Evolutionary conservation across 2,329 filamentous ascomycete species (phyloP).

Genomic region (Aspergillus intermedius): DNA sequence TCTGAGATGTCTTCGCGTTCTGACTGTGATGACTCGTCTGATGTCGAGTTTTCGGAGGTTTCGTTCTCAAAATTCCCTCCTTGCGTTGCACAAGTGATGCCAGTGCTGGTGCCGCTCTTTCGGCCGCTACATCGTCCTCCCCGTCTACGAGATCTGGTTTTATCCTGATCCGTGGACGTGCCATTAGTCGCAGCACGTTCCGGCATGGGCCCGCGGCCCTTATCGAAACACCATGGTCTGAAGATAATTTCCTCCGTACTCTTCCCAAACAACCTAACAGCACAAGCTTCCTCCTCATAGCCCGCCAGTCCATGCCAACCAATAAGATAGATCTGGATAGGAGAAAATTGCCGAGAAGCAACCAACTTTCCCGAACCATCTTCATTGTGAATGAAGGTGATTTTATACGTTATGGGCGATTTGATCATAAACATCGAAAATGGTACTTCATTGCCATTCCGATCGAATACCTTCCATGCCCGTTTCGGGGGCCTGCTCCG

Average conservation of each 20-base stretch:
- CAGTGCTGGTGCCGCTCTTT: too few species aligned
- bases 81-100: too few species aligned
- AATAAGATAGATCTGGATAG: constrained; percentile 4
- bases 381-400: constrained; percentile 6
- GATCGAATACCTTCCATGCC: constrained; percentile 11
- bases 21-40: background rate
- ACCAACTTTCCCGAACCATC: constrained; percentile 3
- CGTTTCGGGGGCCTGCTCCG: background rate
- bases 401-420: constrained; percentile 1
- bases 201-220: too few species aligned
- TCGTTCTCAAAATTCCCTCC: too few species aligned
- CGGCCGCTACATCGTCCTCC: too few species aligned
- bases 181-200: too few species aligned
- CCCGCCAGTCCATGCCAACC: constrained; percentile 8
- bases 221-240: too few species aligned
- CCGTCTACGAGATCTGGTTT: too few species aligned
- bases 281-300: constrained; percentile 5
- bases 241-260: too few species aligned
- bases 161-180: too few species aligned
- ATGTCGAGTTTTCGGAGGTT: too few species aligned
- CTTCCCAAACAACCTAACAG: constrained; percentile 4
- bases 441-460: constrained; percentile 6
- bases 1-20: background rate
- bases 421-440: constrained; percentile 7
- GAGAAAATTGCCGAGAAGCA: background rate